Base-by-base conservation (phyloP, 352 stramenopile species). In the Elongisporangium undulatum region DNA sequence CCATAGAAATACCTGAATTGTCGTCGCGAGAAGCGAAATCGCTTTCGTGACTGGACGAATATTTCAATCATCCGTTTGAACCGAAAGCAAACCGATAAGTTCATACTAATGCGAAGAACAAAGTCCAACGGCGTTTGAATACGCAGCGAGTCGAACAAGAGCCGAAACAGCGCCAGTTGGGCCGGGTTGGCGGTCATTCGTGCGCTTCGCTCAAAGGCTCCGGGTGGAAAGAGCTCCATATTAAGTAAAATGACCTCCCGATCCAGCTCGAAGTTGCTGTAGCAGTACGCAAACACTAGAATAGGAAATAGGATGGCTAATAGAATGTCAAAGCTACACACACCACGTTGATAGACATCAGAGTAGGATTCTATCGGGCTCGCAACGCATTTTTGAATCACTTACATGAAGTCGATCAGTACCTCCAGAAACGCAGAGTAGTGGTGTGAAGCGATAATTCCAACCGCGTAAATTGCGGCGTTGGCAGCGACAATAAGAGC, bases 41-140 rank as follows among this genome's bases (percentile, higher is more conserved):
- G 34, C 20, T 39, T 52, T 67, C 49, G 51, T 24, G 4, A 67
- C 45, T 3, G 22, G 26, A 53, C 39, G 34, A 45, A 58, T 39
- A 51, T 19, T 17, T 74, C 64, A 29, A 71, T 39, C 3, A 77
- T 55, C 15, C 49, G 39, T 15, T 62, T 49, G 49, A 79, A 63
- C 1, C 70, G 69, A 4, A 64, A 56, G 45, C 58, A 76, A 34
- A 77, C 66, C 4, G 69, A 66, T 0, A 72, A 4, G 45, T 68
- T 77, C 59, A 69, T 69, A 13, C 61, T 62, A 17, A 81, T 48
- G 2, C 62, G 69, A 24, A 76, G 39, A 5, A 67, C 48, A 29
- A 71, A 55, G 39, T 68, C 57, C 0, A 53, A 21, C 1, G 20
- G 29, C 0, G 65, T 54, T n/a, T 55, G 38, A 17, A 71, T 64